Conservation (phyloP, 2,329 filamentous ascomycete genomes). For the Verticillium albo-atrum region DNA sequence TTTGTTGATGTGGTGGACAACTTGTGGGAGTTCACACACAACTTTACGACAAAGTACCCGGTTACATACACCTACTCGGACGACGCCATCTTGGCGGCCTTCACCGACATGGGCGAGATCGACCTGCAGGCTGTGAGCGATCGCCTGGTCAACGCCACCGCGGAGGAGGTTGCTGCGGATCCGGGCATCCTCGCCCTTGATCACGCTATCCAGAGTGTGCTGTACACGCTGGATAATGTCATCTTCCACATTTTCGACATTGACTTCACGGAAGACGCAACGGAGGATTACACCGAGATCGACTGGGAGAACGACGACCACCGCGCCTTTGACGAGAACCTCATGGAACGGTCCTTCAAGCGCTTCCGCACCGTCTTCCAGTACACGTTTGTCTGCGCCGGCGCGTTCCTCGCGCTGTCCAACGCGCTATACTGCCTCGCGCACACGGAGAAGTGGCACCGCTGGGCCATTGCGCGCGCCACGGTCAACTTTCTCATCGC, state of each 20-base stretch:
- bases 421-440: slow-evolving; percentile 23
- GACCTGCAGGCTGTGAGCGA: slow-evolving; percentile 18
- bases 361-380: slow-evolving; percentile 20
- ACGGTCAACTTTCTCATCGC: slow-evolving; percentile 22
- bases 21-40: slow-evolving; percentile 4
- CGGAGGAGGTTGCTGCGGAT: slow-evolving; percentile 5
- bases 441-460: slow-evolving; percentile 22
- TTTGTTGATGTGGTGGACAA: not conserved
- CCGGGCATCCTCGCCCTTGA: not conserved
- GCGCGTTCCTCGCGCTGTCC: slow-evolving; percentile 25
- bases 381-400: slow-evolving; percentile 27
- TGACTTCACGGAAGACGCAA: slow-evolving; percentile 20
- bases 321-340: slow-evolving; percentile 13
- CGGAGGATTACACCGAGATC: slow-evolving; percentile 12
- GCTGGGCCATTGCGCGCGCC: slow-evolving; percentile 25
- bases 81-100: slow-evolving; percentile 15
- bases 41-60: slow-evolving; percentile 21
- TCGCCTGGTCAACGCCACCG: slow-evolving; percentile 3
- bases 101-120: slow-evolving; percentile 22
- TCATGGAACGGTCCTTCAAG: not conserved
- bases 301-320: slow-evolving; percentile 15
- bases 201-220: not conserved
- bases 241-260: slow-evolving; percentile 14
- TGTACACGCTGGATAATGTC: slow-evolving; percentile 2
- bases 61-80: slow-evolving; percentile 16